Evolutionary conservation across 805 yeast genomes (phyloP), one percentile per base, ranked within the genome.

Genomic region (Zygotorulaspora chibaensis): DNA sequence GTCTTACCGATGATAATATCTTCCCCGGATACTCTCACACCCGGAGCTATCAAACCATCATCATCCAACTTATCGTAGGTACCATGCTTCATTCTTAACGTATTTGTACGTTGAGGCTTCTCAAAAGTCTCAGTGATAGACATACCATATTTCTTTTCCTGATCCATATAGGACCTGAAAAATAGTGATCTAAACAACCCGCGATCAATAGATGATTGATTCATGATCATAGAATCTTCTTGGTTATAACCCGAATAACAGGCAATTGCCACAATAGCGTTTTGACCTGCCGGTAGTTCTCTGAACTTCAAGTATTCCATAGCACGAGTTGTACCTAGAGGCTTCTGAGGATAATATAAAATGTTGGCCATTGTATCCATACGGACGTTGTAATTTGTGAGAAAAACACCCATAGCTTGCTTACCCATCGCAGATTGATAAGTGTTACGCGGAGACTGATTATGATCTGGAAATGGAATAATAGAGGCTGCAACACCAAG

Each of bases 391-490:
- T 91, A 93, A 64, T 93, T 93, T 3, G 99, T 93, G 60, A 91
- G 76, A 68, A 87, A 91, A 8, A 93, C 98, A 65, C 99, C 99
- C 99, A 93, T 93, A 47, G 99, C 99, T 73, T 93, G 99, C 70
- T 93, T 93, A 81, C 99, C 99, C 99, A 93, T 93, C 53, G 99
- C 99, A 66, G 96, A 90, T 74, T 93, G 99, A 70, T 93, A 93
- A 3, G 99, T 93, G 66, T 93, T 93, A 82, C 99, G 91, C 50
- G 99, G 99, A 50, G 97, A 90, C 75, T 93, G 99, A 69, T 93
- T 93, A 70, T 93, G 99, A 72, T 93, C 99, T 11, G 99, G 99
- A 86, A 93, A 93, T 15, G 99, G 99, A 76, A 93, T 93, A 65
- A 93, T 89, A 25, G 96, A 87, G 4, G 99, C 99, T 38, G 97